A percentile compares a stretch with the other conserved stretches of the same genome.
Conservation (phyloP, 805 yeast species). For the Ogataea neopini region DNA sequence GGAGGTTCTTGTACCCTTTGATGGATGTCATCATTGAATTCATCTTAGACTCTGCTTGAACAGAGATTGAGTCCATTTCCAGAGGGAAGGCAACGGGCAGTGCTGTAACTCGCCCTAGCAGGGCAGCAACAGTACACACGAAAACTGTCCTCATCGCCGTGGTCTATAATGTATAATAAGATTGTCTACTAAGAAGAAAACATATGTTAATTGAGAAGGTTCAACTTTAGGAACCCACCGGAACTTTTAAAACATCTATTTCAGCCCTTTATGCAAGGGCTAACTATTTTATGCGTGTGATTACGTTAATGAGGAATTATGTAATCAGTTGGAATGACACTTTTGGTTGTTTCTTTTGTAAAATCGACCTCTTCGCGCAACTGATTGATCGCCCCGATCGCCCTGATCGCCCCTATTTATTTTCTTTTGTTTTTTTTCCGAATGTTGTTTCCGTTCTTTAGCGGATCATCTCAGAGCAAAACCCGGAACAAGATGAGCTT, state of each 20-base stretch:
- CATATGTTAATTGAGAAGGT: background rate
- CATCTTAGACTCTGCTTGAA: constrained; percentile 15
- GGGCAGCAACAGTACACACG: background rate
- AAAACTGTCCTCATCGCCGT: too few relatives aligned
- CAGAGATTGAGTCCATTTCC: constrained; percentile 1
- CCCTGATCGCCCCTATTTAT: background rate
- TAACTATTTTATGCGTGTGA: background rate
- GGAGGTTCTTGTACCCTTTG: constrained; percentile 30
- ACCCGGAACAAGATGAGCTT: background rate
- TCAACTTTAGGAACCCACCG: constrained; percentile 3
- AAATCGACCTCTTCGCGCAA: background rate
- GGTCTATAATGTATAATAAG: too few relatives aligned
- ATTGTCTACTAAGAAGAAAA: too few relatives aligned
- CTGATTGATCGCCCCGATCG: too few relatives aligned
- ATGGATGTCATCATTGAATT: constrained; percentile 16
- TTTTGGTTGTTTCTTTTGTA: background rate
- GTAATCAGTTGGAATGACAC: background rate
- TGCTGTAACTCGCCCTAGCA: background rate
- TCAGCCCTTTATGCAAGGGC: constrained; percentile 7
- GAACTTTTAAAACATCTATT: background rate
- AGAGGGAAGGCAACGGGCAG: constrained; percentile 1
- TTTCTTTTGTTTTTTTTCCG: background rate
- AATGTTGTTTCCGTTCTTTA: background rate
- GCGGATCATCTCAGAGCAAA: background rate
- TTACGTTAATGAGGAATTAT: background rate